Base-by-base conservation (phyloP, 2,329 filamentous ascomycete species). In the Sporothrix inflata region DNA sequence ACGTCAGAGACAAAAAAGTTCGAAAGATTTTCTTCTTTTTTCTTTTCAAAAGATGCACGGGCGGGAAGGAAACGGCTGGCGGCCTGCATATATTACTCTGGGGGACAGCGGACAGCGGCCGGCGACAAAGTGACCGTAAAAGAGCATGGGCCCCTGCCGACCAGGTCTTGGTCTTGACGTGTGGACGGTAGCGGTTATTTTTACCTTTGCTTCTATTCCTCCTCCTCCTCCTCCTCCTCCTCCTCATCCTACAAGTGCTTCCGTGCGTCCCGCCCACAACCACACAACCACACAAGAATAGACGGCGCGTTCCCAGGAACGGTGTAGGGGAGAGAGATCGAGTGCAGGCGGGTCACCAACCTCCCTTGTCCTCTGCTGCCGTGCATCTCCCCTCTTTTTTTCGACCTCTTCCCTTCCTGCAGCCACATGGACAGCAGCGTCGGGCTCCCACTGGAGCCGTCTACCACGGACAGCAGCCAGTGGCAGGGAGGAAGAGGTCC, bases 51-150 rank as follows among this genome's bases (percentile, higher is more conserved):
- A 61, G 38, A 45, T 65, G 72, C n/a, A 53, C 53, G 24, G 51
- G 38, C 49, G 65, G 51, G 65, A 53, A 38, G 45, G 47, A 55
- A 68, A 67, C 71, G 67, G 65, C 71, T 63, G 69, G n/a, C 21
- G 49, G 51, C n/a, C 49, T 70, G 71, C 63, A 71, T 72, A 73
- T 72, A 67, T 57, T 51, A 24, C 51, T 24, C 67, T 38, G 38
- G 42, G 21, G 34, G 57, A 30, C 60, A 63, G 34, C 27, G 53
- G 27, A 2, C 53, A 19, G 30, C 30, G 8, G 19, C 30, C 27
- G 30, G 55, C 11, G 55, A n/a, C 55, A 16, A 16, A 21, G 16
- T 6, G 19, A 49, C 8, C 7, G 19, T 21, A 38, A 63, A 24
- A 24, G 57, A 65, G 60, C 60, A 65, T 65, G 60, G 63, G 47